Percentiles rank a stretch among this genome's conserved stretches.
Evolutionary conservation across 1,139 yeast species (phyloP).

Genomic region (Spathaspora jeffriesii): DNA sequence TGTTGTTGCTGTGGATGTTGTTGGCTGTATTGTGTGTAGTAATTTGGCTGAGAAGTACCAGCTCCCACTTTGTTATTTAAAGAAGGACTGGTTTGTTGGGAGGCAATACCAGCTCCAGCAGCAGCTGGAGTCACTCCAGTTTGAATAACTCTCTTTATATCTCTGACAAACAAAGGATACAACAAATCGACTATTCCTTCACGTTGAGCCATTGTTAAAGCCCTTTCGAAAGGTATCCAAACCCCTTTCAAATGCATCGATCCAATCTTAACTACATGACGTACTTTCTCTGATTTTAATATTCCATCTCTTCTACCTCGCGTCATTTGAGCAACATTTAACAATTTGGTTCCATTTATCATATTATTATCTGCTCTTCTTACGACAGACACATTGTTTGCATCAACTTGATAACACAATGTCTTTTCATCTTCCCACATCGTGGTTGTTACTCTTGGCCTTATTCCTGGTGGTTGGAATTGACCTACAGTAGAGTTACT

Average conservation of each 20-base stretch:
- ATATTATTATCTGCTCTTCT: slow-evolving; percentile 91
- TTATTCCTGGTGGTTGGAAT: slow-evolving; percentile 53
- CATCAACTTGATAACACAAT: slow-evolving; percentile 93
- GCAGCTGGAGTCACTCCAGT: slow-evolving; percentile 46
- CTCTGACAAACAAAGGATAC: slow-evolving; percentile 87
- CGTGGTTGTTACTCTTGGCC: slow-evolving; percentile 91
- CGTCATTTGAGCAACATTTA: slow-evolving; percentile 59
- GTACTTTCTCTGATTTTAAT: slow-evolving; percentile 79
- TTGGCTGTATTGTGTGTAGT: slow-evolving; percentile 15
- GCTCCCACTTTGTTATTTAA: slow-evolving; percentile 7
- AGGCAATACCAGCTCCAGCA: slow-evolving; percentile 14
- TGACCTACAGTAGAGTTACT: slow-evolving; percentile 42
- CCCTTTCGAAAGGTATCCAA: slow-evolving; percentile 97
- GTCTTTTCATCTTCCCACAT: slow-evolving; percentile 98
- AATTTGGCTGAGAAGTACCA: slow-evolving; percentile 16
- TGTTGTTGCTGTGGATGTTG: slow-evolving; percentile 15
- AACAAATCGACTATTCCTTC: slow-evolving; percentile 85
- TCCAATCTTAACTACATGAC: slow-evolving; percentile 95
- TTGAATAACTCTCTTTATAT: slow-evolving; percentile 71
- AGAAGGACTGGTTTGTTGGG: slow-evolving; percentile 13
- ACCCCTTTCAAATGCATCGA: slow-evolving; percentile 98
- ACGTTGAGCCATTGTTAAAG: slow-evolving; percentile 85
- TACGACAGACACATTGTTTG: slow-evolving; percentile 87
- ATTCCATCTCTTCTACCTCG: slow-evolving; percentile 60
- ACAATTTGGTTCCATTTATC: slow-evolving; percentile 89